Base-by-base conservation (phyloP, 73 alveolate species). In the Paramecium sonneborni region DNA sequence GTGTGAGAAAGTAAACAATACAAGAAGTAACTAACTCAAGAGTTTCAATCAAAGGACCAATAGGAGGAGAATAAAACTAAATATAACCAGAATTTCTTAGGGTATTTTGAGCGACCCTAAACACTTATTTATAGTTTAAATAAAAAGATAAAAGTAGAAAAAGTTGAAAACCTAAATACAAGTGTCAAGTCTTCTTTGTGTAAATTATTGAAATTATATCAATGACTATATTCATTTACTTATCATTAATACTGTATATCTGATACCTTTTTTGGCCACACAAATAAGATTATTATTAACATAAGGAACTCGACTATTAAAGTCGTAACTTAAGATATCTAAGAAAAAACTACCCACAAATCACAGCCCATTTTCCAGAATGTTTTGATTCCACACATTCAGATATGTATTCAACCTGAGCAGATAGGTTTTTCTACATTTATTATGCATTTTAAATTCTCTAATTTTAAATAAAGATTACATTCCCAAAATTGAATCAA, bases 361-460 rank as follows among this genome's bases (percentile, higher is more conserved):
- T 74, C 57, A 74, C 87, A 14, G 67, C 87, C 87, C 87, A 74
- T 74, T 74, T 74, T 5, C 87, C 87, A 9, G 37, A 1, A 74
- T 37, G 58, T 11, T 74, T 74, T 1, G 67, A 74, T 21, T 74
- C 87, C 32, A 79, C 44, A 26, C 90, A 79, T 23, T 46, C 74
- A 10, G 76, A 10, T 12, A 79, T 43, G 21, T 79, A 79, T 37
- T 79, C 90, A 41, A 62, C 55, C 15, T 79, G 26, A 15, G 44
- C 44, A 8, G 48, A 11, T 41, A 39, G 14, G 30, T 43, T 79
- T 26, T 46, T 79, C 46, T 41, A 34, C 24, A 46, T 43, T 46
- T 79, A 14, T 79, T 79, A 62, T 23, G 74, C 90, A 46, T 79
- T 79, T 39, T 41, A 24, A 26, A 79, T 79, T 39, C 90, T 44